Evolutionary conservation across 2,329 filamentous ascomycete genomes (phyloP).

Genomic region (Colletotrichum tofieldiae): DNA sequence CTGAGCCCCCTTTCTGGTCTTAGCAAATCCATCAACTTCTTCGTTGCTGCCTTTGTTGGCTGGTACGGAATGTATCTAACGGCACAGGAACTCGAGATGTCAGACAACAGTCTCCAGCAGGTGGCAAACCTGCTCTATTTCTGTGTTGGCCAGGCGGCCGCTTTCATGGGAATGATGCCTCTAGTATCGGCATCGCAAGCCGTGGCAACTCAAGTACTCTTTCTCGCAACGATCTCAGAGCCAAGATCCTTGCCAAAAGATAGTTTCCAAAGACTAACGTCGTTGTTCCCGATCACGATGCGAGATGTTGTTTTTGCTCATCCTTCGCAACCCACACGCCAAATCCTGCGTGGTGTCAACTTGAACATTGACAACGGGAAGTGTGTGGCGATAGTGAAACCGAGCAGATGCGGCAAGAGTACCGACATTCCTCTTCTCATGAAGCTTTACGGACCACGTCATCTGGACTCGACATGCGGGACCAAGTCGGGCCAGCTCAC

Average conservation of each 20-base stretch:
- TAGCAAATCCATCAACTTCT: slow-evolving; percentile 80
- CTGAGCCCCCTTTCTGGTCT: slow-evolving; percentile 83
- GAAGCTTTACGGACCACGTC: slow-evolving; percentile 73
- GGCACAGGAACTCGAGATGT: slow-evolving; percentile 58
- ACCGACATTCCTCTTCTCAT: slow-evolving; percentile 84
- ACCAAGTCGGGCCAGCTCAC: not conserved
- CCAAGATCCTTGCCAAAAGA: not conserved
- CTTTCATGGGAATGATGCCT: slow-evolving; percentile 82
- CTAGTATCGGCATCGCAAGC: slow-evolving; percentile 83
- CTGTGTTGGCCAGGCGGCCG: slow-evolving; percentile 80
- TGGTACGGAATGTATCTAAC: slow-evolving; percentile 84
- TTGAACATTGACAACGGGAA: slow-evolving; percentile 74
- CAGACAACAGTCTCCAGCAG: slow-evolving; percentile 75
- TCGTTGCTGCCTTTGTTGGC: slow-evolving; percentile 84
- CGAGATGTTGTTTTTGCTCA: slow-evolving; percentile 80
- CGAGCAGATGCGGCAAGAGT: slow-evolving; percentile 92
- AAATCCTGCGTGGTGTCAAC: not conserved
- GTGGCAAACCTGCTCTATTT: slow-evolving; percentile 90
- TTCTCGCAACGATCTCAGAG: slow-evolving; percentile 75
- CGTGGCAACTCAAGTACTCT: slow-evolving; percentile 80
- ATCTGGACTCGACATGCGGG: not conserved
- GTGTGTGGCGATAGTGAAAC: slow-evolving; percentile 84
- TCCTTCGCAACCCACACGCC: slow-evolving; percentile 66
- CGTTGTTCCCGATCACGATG: slow-evolving; percentile 66
- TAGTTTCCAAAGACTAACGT: slow-evolving; percentile 40